Percentiles rank a stretch among this genome's conserved stretches.
Conservation (phyloP, 768 basidiomycete species). For the Suillus placidus region DNA sequence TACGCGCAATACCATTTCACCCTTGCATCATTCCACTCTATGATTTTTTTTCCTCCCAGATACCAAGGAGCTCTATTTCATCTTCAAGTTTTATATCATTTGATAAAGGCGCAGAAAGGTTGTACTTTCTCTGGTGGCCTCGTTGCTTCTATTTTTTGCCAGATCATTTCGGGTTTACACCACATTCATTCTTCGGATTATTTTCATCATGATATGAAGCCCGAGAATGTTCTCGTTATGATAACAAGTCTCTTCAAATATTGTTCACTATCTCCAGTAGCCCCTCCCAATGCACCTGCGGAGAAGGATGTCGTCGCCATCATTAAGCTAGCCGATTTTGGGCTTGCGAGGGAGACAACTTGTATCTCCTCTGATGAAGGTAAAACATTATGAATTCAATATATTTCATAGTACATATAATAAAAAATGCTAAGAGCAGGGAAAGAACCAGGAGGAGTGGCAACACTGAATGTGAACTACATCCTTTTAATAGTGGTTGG, state of each 20-base stretch:
- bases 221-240: constrained; percentile 98
- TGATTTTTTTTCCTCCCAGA: constrained; percentile 97
- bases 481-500: too few relatives aligned
- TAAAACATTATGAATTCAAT: too few relatives aligned
- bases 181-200: constrained; percentile 94
- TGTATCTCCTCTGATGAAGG: too few relatives aligned
- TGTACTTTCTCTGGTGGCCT: constrained; percentile 96
- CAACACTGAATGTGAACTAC: too few relatives aligned
- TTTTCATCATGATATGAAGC: constrained; percentile 99
- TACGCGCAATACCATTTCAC: constrained; percentile 92
- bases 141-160: constrained; percentile 91
- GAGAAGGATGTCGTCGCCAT: constrained; percentile 96
- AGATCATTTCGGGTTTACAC: constrained; percentile 86
- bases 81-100: constrained; percentile 98
- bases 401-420: too few relatives aligned
- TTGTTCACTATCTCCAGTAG: constrained; percentile 71
- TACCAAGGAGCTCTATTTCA: constrained; percentile 96
- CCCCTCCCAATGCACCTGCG: constrained; percentile 61
- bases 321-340: constrained; percentile 98
- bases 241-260: constrained; percentile 96
- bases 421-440: too few relatives aligned
- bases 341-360: constrained; percentile 91
- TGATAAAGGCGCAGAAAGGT: constrained; percentile 96
- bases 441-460: too few relatives aligned
- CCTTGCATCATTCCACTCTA: constrained; percentile 98